Evolutionary conservation across 345 rosid species (phyloP).

Genomic region (Euphorbia lathyris): DNA sequence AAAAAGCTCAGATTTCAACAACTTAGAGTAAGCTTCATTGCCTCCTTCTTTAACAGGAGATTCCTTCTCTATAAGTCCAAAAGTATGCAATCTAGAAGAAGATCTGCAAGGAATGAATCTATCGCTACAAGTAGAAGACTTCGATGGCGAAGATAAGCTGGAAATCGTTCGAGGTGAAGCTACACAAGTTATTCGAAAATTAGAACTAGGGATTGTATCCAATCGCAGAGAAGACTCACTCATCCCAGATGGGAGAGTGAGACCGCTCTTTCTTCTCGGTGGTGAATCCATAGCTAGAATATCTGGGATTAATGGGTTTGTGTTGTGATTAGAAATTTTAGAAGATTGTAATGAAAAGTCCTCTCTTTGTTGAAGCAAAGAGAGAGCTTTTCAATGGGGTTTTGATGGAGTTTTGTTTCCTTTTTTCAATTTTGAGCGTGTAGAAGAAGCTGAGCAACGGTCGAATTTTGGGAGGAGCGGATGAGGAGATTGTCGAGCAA

Average conservation of each 20-base stretch:
- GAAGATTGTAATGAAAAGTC: conserved; percentile 26
- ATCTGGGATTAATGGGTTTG: conserved; percentile 4
- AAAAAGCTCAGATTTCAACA: conserved; percentile 80
- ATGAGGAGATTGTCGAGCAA: background rate
- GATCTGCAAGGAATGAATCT: conserved; percentile 98
- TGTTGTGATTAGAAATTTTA: background rate
- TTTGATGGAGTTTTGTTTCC: background rate
- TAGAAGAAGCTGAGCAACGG: conserved; percentile 42
- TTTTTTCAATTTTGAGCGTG: background rate
- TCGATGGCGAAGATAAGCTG: conserved; percentile 72
- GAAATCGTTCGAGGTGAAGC: conserved; percentile 63
- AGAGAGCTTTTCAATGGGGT: conserved; percentile 15
- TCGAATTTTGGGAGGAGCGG: conserved; percentile 28
- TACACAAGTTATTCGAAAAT: background rate
- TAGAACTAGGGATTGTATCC: conserved; percentile 41
- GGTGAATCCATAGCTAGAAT: conserved; percentile 56
- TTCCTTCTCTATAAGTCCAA: conserved; percentile 70
- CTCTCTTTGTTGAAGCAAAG: conserved; percentile 18
- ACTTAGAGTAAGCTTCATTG: conserved; percentile 67
- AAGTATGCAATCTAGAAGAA: conserved; percentile 81
- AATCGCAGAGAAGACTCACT: conserved; percentile 58
- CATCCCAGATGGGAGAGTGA: conserved; percentile 92
- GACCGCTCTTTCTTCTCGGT: conserved; percentile 58
- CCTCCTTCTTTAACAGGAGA: conserved; percentile 94
- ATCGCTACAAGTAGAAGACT: conserved; percentile 69